These are phyloP conservation scores for Fusarium neocosmosporiellum DNA, from an alignment of 2,329 filamentous ascomycete genomes.

Conservation along the genomic window DNA sequence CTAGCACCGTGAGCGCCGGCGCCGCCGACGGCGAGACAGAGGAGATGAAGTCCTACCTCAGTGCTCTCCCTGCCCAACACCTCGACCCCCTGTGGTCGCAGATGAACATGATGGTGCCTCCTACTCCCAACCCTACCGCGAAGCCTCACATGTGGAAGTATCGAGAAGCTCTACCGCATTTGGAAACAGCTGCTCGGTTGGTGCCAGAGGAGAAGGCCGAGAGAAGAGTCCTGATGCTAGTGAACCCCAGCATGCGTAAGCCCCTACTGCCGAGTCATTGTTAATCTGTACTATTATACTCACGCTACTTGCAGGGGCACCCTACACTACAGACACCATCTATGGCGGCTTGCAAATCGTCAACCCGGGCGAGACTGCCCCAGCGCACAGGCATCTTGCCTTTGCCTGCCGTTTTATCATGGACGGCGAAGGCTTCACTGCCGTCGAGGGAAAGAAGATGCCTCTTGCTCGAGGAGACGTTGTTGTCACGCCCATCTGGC, in stretches of 20 bases:
- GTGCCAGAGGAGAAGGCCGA: conserved; percentile 55
- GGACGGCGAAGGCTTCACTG: conserved; percentile 67
- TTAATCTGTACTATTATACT: background rate
- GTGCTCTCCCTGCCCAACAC: conserved; percentile 44
- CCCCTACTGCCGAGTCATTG: background rate
- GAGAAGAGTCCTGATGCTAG: conserved; percentile 55
- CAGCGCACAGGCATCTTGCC: conserved; percentile 66
- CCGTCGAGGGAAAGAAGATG: conserved; percentile 65
- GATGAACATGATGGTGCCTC: conserved; percentile 60
- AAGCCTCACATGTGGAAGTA: conserved; percentile 55
- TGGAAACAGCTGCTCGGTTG: conserved; percentile 49
- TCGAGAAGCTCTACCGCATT: conserved; percentile 48
- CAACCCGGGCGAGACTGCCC: conserved; percentile 65
- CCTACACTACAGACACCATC: conserved; percentile 61
- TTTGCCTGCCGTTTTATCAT: conserved; percentile 69
- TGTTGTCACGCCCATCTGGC: conserved; percentile 68
- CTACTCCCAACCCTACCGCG: conserved; percentile 56
- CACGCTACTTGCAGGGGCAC: conserved; percentile 51
- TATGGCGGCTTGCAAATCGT: conserved; percentile 68
- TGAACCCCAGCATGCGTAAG: conserved; percentile 61
- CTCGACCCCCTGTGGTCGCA: conserved; percentile 60
- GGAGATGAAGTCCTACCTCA: conserved; percentile 46
- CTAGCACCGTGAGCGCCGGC: conserved; percentile 4
- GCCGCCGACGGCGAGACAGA: conserved; percentile 27
- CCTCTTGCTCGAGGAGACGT: conserved; percentile 64